Conservation (phyloP, 108 stramenopile genomes). For the Parietichytrium sp. region DNA sequence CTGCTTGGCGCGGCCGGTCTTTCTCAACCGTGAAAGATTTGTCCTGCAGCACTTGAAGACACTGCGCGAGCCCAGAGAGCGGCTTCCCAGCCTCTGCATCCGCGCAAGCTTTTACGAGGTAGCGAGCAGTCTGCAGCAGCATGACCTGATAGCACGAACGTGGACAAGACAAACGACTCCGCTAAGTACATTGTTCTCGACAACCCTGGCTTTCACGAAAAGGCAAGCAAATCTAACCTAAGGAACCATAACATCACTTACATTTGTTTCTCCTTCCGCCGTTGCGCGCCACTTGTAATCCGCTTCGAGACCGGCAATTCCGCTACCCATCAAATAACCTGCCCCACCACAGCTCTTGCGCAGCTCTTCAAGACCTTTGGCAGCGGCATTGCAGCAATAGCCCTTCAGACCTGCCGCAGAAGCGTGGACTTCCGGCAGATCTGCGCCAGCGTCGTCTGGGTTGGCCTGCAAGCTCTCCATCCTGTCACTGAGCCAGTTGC, state of each 20-base stretch:
- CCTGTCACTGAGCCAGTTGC: conserved; percentile 26
- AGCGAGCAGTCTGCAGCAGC: conserved; percentile 25
- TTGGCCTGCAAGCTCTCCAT: background rate
- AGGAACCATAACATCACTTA: too few species aligned
- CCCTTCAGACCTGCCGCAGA: conserved; percentile 35
- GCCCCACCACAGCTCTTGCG: conserved; percentile 33
- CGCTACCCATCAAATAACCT: conserved; percentile 5
- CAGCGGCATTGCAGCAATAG: conserved; percentile 34
- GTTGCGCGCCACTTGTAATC: conserved; percentile 37
- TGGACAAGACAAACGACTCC: too few species aligned
- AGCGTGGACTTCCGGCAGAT: background rate
- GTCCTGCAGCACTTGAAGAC: background rate
- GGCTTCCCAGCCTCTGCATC: background rate
- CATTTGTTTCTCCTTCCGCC: conserved; percentile 18
- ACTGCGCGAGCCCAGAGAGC: background rate
- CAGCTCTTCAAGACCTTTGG: conserved; percentile 1
- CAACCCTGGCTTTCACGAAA: too few species aligned
- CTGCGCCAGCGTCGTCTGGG: background rate
- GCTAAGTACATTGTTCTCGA: too few species aligned
- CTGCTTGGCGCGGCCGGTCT: background rate
- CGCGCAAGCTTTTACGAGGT: background rate
- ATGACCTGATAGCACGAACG: too few species aligned
- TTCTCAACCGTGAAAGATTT: background rate
- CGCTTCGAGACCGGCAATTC: conserved; percentile 29
- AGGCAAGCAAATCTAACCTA: too few species aligned